phyloP scores from a whole-genome alignment of 177 flowering plant genomes.

The Tripterygium wilfordii region DNA sequence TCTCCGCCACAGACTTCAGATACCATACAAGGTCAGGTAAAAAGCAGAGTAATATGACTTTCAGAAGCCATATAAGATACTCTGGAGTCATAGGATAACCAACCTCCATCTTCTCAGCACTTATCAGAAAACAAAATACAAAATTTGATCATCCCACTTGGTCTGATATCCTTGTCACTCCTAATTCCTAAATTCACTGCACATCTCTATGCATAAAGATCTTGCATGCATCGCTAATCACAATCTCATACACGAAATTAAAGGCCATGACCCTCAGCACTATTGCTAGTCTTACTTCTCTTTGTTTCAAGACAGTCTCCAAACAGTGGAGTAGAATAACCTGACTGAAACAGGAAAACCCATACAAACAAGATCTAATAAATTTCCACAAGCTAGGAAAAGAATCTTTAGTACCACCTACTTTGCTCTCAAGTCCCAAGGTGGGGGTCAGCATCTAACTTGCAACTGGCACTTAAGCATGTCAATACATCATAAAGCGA shows the following conservation, averaged over 20 bases:
- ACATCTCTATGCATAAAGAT: too few relatives aligned
- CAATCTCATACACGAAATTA: conserved; percentile 5
- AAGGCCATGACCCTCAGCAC: conserved; percentile 6
- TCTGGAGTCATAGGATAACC: too few relatives aligned
- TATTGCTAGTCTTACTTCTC: not conserved
- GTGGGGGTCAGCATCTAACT: conserved; percentile 1
- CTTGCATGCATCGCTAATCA: not conserved
- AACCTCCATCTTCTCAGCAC: too few relatives aligned
- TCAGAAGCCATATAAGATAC: too few relatives aligned
- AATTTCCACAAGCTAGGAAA: not conserved
- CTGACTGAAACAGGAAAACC: conserved; percentile 2
- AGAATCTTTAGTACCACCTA: conserved; percentile 11
- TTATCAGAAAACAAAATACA: too few relatives aligned
- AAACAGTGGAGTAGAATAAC: conserved; percentile 8
- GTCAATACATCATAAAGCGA: conserved; percentile 5
- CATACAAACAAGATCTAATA: conserved; percentile 11
- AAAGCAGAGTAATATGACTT: too few relatives aligned
- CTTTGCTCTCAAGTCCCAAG: conserved; percentile 1
- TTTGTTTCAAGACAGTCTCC: conserved; percentile 4
- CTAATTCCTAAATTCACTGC: too few relatives aligned
- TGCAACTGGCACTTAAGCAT: conserved; percentile 2
- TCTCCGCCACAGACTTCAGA: too few relatives aligned
- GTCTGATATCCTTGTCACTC: too few relatives aligned
- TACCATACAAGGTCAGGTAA: too few relatives aligned
- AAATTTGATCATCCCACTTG: too few relatives aligned